A percentile compares a stretch with the other conserved stretches of the same genome.
Evolutionary conservation across 192 early-diverging fungal genomes (phyloP).

Genomic region (Coemansia pectinata): DNA sequence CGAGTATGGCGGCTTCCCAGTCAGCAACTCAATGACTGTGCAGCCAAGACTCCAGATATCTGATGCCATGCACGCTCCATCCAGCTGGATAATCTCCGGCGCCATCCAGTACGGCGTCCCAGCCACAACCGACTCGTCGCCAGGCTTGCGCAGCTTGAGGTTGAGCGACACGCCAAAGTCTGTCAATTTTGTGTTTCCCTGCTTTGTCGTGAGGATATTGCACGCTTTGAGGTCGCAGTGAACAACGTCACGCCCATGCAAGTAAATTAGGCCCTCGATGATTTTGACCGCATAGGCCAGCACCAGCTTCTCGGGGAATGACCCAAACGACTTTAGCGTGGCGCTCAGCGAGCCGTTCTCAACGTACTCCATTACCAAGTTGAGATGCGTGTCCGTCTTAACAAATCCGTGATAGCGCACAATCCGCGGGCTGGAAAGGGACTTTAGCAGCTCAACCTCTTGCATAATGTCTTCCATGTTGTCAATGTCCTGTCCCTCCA

Average conservation of each 20-base stretch:
- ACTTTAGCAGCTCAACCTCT: slow-evolving; percentile 85
- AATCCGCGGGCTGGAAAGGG: slow-evolving; percentile 79
- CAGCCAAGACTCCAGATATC: slow-evolving; percentile 98
- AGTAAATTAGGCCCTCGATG: slow-evolving; percentile 83
- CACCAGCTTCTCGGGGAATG: slow-evolving; percentile 87
- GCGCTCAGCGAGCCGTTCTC: slow-evolving; percentile 92
- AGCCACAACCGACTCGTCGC: slow-evolving; percentile 72
- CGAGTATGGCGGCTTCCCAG: slow-evolving; percentile 90
- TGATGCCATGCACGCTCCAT: slow-evolving; percentile 82
- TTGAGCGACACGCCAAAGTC: slow-evolving; percentile 97
- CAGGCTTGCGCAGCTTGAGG: slow-evolving; percentile 67
- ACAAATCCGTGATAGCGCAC: slow-evolving; percentile 86
- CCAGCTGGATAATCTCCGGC: slow-evolving; percentile 88
- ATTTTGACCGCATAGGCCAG: slow-evolving; percentile 86
- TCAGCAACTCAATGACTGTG: slow-evolving; percentile 89
- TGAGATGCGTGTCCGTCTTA: slow-evolving; percentile 67
- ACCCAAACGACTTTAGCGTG: slow-evolving; percentile 85
- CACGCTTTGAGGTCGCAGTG: slow-evolving; percentile 97
- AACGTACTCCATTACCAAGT: slow-evolving; percentile 86
- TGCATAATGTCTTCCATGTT: slow-evolving; percentile 80
- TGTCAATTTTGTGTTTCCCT: slow-evolving; percentile 90
- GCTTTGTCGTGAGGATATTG: slow-evolving; percentile 96
- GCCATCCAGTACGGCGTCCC: slow-evolving; percentile 92
- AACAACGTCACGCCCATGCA: slow-evolving; percentile 87
- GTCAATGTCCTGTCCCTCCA: slow-evolving; percentile 65